A percentile compares a stretch with the other conserved stretches of the same genome.
These are phyloP conservation scores for Chloranthus sessilifolius DNA, from an alignment of 164 flowering plant species.

Conservation along the genomic window DNA sequence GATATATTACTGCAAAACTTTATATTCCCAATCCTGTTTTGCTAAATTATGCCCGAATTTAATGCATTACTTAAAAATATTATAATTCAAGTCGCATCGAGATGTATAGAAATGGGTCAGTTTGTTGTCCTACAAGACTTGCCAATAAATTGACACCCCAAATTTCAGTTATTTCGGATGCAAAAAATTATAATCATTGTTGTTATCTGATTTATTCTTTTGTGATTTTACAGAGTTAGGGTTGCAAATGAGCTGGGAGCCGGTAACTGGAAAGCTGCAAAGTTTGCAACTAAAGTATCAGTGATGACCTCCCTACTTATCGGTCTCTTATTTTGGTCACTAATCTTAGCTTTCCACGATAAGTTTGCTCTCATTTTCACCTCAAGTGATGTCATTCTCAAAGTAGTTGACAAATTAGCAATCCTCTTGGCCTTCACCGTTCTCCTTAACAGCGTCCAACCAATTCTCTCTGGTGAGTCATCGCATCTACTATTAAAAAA, in stretches of 20 bases:
- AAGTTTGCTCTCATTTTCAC: slow-evolving; percentile 46
- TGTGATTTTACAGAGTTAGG: slow-evolving; percentile 38
- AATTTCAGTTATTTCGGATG: too few species aligned
- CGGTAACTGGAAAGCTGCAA: slow-evolving; percentile 57
- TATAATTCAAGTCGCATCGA: too few species aligned
- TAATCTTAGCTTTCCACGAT: slow-evolving; percentile 28
- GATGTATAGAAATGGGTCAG: too few species aligned
- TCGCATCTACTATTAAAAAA: too few species aligned
- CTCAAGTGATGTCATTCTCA: slow-evolving; percentile 25
- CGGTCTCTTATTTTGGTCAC: slow-evolving; percentile 35
- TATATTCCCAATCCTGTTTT: too few species aligned
- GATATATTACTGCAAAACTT: too few species aligned
- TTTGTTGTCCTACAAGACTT: too few species aligned
- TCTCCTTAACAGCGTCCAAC: slow-evolving; percentile 59
- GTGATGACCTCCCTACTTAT: slow-evolving; percentile 33
- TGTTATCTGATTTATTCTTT: neutral
- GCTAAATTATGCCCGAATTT: too few species aligned
- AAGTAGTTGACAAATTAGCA: slow-evolving; percentile 30
- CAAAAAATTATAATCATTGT: neutral
- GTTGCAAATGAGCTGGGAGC: slow-evolving; percentile 70
- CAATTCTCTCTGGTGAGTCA: slow-evolving; percentile 49
- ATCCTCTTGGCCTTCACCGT: slow-evolving; percentile 46
- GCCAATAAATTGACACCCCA: too few species aligned
- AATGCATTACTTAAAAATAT: too few species aligned
- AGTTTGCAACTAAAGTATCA: slow-evolving; percentile 44